Conservation (phyloP, 768 basidiomycete genomes). For the Pisolithus microcarpus region DNA sequence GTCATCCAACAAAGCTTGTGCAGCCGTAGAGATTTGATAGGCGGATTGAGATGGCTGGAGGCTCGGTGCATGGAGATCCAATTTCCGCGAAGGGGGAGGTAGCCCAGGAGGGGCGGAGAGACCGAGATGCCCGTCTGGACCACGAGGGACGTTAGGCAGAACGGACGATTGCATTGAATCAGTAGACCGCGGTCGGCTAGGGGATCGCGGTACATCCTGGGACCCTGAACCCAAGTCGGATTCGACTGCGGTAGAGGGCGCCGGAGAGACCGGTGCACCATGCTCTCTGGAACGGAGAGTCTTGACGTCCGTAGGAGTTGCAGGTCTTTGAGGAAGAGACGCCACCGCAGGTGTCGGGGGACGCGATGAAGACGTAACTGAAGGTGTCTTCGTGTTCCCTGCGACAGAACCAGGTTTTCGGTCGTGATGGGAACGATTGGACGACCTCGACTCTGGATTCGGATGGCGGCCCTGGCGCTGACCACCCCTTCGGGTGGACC, state of each 20-base stretch:
- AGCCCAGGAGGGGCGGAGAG: slow-evolving; percentile 49
- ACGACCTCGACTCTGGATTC: slow-evolving; percentile 29
- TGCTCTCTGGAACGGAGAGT: slow-evolving; percentile 34
- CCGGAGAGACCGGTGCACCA: slow-evolving; percentile 36
- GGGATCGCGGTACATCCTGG: slow-evolving; percentile 38
- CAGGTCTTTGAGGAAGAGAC: slow-evolving; percentile 34
- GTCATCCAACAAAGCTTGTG: slow-evolving; percentile 78
- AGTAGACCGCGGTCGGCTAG: slow-evolving; percentile 35
- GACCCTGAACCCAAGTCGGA: slow-evolving; percentile 42
- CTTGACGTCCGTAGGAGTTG: slow-evolving; percentile 39
- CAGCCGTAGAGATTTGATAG: slow-evolving; percentile 85
- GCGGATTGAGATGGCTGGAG: slow-evolving; percentile 40
- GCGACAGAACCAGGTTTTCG: slow-evolving; percentile 32
- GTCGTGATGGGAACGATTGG: slow-evolving; percentile 35
- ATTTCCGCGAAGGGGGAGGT: slow-evolving; percentile 38
- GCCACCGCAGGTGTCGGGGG: slow-evolving; percentile 46
- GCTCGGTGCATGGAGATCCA: slow-evolving; percentile 43
- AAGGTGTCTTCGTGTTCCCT: slow-evolving; percentile 35
- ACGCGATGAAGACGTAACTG: slow-evolving; percentile 48
- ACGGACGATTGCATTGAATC: slow-evolving; percentile 32
- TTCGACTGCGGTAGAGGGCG: slow-evolving; percentile 43
- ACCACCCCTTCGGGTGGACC: slow-evolving; percentile 38
- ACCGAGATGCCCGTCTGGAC: slow-evolving; percentile 52
- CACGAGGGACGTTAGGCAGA: slow-evolving; percentile 40
- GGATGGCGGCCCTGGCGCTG: slow-evolving; percentile 44